Evolutionary conservation across 495 filamentous ascomycete genomes (phyloP).

Genomic region (Ascodesmis nigricans): DNA sequence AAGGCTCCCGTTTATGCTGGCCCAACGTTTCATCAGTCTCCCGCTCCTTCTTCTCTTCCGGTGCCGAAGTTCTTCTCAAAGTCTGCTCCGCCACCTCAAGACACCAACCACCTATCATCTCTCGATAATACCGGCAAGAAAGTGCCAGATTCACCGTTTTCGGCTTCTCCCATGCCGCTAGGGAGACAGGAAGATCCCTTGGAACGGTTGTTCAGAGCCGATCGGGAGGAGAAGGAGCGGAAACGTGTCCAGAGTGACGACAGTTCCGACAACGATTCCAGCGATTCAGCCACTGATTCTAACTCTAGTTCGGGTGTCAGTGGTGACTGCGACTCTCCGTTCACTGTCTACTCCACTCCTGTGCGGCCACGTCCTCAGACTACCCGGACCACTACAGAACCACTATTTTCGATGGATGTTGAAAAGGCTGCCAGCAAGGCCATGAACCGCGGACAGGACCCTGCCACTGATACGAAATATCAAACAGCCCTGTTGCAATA

Average conservation of each 20-base stretch:
- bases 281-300: background rate
- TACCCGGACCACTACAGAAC: slow-evolving; percentile 1
- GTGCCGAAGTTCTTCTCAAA: slow-evolving; percentile 84
- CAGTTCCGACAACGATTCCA: slow-evolving; percentile 6
- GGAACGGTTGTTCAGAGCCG: slow-evolving; percentile 72
- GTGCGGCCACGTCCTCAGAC: background rate
- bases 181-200: slow-evolving; percentile 40
- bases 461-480: slow-evolving; percentile 7
- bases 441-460: slow-evolving; percentile 3
- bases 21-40: slow-evolving; percentile 86
- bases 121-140: slow-evolving; percentile 18
- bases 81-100: slow-evolving; percentile 43
- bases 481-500: slow-evolving; percentile 2
- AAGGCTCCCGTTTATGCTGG: slow-evolving; percentile 76
- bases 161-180: no score
- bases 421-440: slow-evolving; percentile 8
- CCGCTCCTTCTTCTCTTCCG: slow-evolving; percentile 76
- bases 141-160: slow-evolving; percentile 24
- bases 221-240: slow-evolving; percentile 49
- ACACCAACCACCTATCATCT: slow-evolving; percentile 21
- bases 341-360: background rate
- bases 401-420: slow-evolving; percentile 15
- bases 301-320: slow-evolving; percentile 14
- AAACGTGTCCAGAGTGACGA: slow-evolving; percentile 14
- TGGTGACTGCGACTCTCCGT: slow-evolving; percentile 8